Percentiles rank a stretch among this genome's conserved stretches.
Conservation (phyloP, 768 basidiomycete species). For the Cyclocybe aegerita region DNA sequence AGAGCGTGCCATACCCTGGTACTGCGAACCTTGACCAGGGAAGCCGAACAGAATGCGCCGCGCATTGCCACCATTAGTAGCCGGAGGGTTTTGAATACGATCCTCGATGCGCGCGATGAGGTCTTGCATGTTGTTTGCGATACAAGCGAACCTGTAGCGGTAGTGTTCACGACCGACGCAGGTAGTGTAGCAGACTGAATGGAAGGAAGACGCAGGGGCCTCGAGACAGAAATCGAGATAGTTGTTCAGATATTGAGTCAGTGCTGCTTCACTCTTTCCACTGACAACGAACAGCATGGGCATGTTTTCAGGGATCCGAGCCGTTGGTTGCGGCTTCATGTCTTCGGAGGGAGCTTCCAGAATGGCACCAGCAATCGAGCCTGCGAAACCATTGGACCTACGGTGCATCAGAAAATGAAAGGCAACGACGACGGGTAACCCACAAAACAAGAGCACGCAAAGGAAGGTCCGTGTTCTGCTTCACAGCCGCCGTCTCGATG, state of each 20-base stretch:
- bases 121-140: slow-evolving; percentile 28
- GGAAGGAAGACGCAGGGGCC: slow-evolving; percentile 22
- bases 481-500: slow-evolving; percentile 15
- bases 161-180: slow-evolving; percentile 36
- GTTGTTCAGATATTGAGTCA: slow-evolving; percentile 25
- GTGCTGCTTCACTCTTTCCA: slow-evolving; percentile 29
- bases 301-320: slow-evolving; percentile 13
- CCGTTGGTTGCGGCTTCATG: slow-evolving; percentile 8
- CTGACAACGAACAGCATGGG: slow-evolving; percentile 33
- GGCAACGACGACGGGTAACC: slow-evolving; percentile 2
- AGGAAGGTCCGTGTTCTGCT: slow-evolving; percentile 14
- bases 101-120: slow-evolving; percentile 29
- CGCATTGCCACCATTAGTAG: slow-evolving; percentile 12
- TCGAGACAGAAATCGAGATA: slow-evolving; percentile 32
- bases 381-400: slow-evolving; percentile 36
- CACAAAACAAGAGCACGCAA: slow-evolving; percentile 30
- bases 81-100: slow-evolving; percentile 16
- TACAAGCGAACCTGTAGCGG: slow-evolving; percentile 31
- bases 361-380: slow-evolving; percentile 32
- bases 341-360: slow-evolving; percentile 26
- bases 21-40: slow-evolving; percentile 38
- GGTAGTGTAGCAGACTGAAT: slow-evolving; percentile 33
- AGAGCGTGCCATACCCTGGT: slow-evolving; percentile 33
- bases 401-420: slow-evolving; percentile 2
- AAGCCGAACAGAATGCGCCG: slow-evolving; percentile 29